Percentiles rank a stretch among this genome's conserved stretches.
Conservation (phyloP, 73 alveolate species). For the Paramecium pentaurelia region DNA sequence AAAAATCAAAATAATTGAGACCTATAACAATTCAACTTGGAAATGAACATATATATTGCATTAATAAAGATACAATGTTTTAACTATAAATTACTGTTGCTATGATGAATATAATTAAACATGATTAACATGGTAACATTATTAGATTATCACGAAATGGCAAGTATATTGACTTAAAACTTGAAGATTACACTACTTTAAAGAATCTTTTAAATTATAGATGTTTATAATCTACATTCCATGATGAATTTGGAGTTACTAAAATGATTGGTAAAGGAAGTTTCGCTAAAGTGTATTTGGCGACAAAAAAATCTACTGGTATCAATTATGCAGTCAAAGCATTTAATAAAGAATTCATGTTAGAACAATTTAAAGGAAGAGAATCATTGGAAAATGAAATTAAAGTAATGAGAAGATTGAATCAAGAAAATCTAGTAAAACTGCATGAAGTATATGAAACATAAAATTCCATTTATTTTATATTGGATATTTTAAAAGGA, state of each 20-base stretch:
- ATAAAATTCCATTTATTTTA: slow-evolving; percentile 51
- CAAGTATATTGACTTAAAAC: not conserved
- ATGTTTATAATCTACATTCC: slow-evolving; percentile 48
- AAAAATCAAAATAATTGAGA: not conserved
- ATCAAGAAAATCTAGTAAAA: slow-evolving; percentile 39
- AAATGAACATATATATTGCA: not conserved
- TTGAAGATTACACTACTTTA: not conserved
- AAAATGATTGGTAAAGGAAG: slow-evolving; percentile 64
- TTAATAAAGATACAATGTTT: not conserved
- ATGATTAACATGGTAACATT: not conserved
- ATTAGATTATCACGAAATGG: not conserved
- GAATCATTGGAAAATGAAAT: slow-evolving; percentile 60
- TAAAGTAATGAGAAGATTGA: slow-evolving; percentile 51
- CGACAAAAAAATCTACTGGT: slow-evolving; percentile 55
- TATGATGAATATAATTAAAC: not conserved
- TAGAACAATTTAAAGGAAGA: slow-evolving; percentile 53
- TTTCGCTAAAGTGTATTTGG: slow-evolving; percentile 58
- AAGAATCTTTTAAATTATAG: slow-evolving; percentile 29
- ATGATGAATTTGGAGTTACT: slow-evolving; percentile 59
- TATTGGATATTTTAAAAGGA: slow-evolving; percentile 54
- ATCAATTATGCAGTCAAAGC: slow-evolving; percentile 57
- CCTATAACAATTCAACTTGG: not conserved
- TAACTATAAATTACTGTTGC: not conserved
- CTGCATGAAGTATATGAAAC: slow-evolving; percentile 58
- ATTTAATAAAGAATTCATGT: slow-evolving; percentile 61